phyloP scores from a whole-genome alignment of 306 rosid genomes.

The Urtica urens region DNA sequence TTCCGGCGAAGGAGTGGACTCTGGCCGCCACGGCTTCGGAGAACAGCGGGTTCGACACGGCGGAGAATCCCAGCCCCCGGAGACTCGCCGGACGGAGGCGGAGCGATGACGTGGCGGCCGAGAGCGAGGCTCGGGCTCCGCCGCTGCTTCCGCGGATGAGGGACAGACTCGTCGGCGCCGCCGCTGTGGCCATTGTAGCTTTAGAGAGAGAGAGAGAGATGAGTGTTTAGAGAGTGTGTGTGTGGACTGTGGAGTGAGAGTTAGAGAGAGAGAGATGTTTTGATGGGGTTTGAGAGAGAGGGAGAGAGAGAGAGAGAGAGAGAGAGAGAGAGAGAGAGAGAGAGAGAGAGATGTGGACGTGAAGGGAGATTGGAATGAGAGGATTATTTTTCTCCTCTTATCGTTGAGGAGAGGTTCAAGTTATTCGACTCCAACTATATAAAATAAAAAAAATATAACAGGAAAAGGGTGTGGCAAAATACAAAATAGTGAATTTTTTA shows the following conservation, averaged over 20 bases:
- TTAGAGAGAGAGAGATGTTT: slow-evolving; percentile 8
- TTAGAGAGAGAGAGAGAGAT: neutral
- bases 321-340: slow-evolving; percentile 12
- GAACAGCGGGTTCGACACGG: slow-evolving; percentile 64
- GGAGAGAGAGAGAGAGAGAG: slow-evolving; percentile 10
- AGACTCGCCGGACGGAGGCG: slow-evolving; percentile 45
- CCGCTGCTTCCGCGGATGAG: slow-evolving; percentile 17
- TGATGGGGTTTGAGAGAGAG: neutral
- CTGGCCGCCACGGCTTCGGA: slow-evolving; percentile 51
- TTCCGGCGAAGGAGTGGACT: slow-evolving; percentile 32
- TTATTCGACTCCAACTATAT: no score
- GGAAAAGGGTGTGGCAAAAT: no score
- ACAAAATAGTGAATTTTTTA: no score
- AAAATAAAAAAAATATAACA: no score
- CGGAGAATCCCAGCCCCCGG: slow-evolving; percentile 60
- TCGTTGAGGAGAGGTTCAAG: slow-evolving; percentile 75
- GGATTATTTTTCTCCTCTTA: slow-evolving; percentile 70
- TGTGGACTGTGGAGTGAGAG: slow-evolving; percentile 10
- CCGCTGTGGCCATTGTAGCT: neutral
- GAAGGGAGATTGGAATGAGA: slow-evolving; percentile 20
- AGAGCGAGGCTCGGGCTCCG: slow-evolving; percentile 46
- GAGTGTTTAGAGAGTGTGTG: neutral
- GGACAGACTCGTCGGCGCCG: neutral
- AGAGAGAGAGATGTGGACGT: slow-evolving; percentile 47
- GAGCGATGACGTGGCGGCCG: slow-evolving; percentile 22